phyloP scores from a whole-genome alignment of 805 yeast genomes.

The Wickerhamiella sorbophila region DNA sequence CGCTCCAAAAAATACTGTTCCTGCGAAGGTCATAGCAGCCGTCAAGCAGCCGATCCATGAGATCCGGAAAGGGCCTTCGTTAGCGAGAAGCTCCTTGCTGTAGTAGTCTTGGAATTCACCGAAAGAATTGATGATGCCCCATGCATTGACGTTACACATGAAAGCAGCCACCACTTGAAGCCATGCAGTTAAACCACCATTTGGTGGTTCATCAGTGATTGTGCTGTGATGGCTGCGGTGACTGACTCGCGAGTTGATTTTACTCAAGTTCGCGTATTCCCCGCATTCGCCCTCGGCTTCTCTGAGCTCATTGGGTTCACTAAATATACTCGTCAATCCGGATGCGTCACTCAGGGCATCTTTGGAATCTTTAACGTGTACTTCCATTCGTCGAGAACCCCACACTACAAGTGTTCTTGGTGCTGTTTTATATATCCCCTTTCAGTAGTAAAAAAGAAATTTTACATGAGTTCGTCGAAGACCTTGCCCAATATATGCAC shows the following conservation, averaged over 20 bases:
- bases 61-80: conserved; percentile 11
- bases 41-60: conserved; percentile 17
- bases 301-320: too few relatives aligned
- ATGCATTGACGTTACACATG: conserved; percentile 15
- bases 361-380: too few relatives aligned
- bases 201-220: conserved; percentile 11
- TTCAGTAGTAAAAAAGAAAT: too few relatives aligned
- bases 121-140: conserved; percentile 18
- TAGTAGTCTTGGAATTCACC: conserved; percentile 20
- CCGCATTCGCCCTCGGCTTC: too few relatives aligned
- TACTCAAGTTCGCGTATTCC: too few relatives aligned
- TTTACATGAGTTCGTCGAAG: too few relatives aligned
- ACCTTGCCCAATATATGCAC: too few relatives aligned
- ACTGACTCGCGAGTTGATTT: not conserved
- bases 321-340: too few relatives aligned
- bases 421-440: too few relatives aligned
- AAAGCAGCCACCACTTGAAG: conserved; percentile 18
- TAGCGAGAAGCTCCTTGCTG: conserved; percentile 4
- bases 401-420: too few relatives aligned
- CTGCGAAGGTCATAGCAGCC: conserved; percentile 12
- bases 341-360: too few relatives aligned
- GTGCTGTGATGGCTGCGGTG: not conserved
- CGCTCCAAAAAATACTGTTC: conserved; percentile 20
- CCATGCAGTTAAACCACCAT: conserved; percentile 20
- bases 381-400: too few relatives aligned